Percentiles rank a stretch among this genome's conserved stretches.
These are phyloP conservation scores for Hanseniaspora meyeri DNA, from an alignment of 805 yeast species.

Conservation along the genomic window DNA sequence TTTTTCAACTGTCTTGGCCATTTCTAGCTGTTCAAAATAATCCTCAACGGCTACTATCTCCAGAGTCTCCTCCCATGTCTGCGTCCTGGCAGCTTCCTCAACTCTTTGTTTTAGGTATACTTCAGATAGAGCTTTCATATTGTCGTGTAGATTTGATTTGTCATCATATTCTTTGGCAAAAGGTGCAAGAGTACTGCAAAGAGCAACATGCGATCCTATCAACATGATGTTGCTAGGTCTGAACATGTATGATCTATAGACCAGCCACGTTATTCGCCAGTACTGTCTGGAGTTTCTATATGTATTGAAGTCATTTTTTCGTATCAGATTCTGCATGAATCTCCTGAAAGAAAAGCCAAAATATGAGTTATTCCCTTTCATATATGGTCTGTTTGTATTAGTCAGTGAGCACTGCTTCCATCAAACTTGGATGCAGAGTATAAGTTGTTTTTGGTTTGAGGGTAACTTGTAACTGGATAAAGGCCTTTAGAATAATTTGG, in stretches of 20 bases:
- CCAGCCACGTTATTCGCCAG: constrained; percentile 10
- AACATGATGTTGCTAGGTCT: constrained; percentile 2
- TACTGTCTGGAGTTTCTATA: background rate
- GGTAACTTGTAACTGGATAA: background rate
- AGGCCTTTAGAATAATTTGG: background rate
- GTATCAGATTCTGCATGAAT: constrained; percentile 1
- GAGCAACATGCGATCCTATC: background rate
- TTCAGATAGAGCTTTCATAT: background rate
- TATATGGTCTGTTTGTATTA: background rate
- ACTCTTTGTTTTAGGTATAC: background rate
- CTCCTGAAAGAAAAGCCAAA: background rate
- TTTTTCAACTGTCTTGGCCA: background rate
- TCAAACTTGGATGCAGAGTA: background rate
- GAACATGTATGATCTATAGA: constrained; percentile 10
- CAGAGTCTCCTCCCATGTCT: background rate
- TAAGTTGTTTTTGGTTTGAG: background rate
- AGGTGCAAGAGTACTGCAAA: background rate
- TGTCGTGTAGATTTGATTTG: background rate
- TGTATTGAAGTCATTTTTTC: background rate
- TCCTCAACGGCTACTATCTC: background rate
- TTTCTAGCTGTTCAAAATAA: background rate
- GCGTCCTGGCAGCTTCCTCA: background rate
- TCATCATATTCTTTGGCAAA: background rate
- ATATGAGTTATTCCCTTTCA: background rate
- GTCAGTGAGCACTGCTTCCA: background rate